Conservation (phyloP, 345 rosid genomes). For the Euphorbia lathyris region DNA sequence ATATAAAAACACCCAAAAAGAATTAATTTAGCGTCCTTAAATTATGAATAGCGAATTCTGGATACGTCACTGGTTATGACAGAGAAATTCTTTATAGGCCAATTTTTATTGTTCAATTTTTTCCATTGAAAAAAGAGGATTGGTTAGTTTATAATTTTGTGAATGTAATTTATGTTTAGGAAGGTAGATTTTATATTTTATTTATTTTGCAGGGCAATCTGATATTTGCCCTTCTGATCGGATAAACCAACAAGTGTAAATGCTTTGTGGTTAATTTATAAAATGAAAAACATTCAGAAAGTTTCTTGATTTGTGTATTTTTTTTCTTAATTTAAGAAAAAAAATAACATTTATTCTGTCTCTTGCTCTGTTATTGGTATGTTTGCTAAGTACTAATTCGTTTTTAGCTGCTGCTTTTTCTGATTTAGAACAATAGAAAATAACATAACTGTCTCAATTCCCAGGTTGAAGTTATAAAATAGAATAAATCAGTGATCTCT, state of each 20-base stretch:
- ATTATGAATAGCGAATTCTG: too few species aligned
- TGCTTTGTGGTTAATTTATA: constrained; percentile 4
- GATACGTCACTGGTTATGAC: neutral
- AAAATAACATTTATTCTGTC: too few species aligned
- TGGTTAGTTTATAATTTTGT: constrained; percentile 35
- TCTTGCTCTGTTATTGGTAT: constrained; percentile 1
- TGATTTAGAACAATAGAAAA: neutral
- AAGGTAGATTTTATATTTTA: too few species aligned
- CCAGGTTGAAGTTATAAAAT: too few species aligned
- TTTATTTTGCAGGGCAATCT: constrained; percentile 19
- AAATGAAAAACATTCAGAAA: neutral
- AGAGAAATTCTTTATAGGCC: constrained; percentile 20
- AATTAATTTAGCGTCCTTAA: too few species aligned
- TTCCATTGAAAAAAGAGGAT: constrained; percentile 20
- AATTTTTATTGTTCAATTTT: constrained; percentile 20
- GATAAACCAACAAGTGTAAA: neutral
- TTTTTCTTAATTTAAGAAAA: too few species aligned
- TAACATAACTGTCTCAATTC: too few species aligned
- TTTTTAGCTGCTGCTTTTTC: neutral
- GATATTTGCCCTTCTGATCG: constrained; percentile 11
- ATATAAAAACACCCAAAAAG: too few species aligned
- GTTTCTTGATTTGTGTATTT: too few species aligned
- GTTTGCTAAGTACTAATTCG: neutral
- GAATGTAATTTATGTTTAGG: constrained; percentile 16
- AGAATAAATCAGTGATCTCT: too few species aligned